These are phyloP conservation scores for Letharia columbiana DNA, from an alignment of 495 filamentous ascomycete genomes.

Conservation along the genomic window DNA sequence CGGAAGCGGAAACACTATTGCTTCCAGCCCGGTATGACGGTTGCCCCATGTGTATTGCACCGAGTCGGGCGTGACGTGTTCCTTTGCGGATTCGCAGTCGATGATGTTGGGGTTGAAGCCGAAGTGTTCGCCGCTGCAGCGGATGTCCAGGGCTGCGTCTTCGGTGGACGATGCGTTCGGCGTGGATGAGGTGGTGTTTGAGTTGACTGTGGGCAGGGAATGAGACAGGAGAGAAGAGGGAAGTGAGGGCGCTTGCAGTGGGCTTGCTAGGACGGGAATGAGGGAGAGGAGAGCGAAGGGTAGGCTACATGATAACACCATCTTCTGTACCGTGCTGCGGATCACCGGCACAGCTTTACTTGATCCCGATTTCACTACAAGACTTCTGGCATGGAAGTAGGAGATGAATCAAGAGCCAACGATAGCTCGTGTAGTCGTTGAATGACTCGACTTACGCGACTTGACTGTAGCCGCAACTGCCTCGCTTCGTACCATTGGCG, in stretches of 20 bases:
- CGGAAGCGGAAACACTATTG: background rate
- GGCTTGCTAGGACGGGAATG: background rate
- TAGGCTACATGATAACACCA: background rate
- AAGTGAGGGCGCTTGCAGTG: too few species aligned
- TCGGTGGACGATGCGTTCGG: background rate
- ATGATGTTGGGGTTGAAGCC: slow-evolving; percentile 3
- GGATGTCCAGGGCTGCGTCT: background rate
- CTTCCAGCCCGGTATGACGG: background rate
- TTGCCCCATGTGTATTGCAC: background rate
- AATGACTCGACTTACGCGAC: background rate
- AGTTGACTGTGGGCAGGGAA: background rate
- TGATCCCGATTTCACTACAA: too few species aligned
- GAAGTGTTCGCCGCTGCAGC: slow-evolving; percentile 6
- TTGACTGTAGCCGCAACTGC: background rate
- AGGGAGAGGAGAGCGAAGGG: background rate
- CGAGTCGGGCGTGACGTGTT: background rate
- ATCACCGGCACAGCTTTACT: background rate
- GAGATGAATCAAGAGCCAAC: background rate
- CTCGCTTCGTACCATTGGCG: background rate
- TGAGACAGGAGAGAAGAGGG: background rate
- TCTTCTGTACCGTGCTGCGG: background rate
- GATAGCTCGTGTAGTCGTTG: background rate
- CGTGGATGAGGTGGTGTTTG: background rate
- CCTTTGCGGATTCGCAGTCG: slow-evolving; percentile 7
- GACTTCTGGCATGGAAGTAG: background rate